Evolutionary conservation across 2,329 filamentous ascomycete species (phyloP).

Genomic region (Rhexocercosporidium sp.): DNA sequence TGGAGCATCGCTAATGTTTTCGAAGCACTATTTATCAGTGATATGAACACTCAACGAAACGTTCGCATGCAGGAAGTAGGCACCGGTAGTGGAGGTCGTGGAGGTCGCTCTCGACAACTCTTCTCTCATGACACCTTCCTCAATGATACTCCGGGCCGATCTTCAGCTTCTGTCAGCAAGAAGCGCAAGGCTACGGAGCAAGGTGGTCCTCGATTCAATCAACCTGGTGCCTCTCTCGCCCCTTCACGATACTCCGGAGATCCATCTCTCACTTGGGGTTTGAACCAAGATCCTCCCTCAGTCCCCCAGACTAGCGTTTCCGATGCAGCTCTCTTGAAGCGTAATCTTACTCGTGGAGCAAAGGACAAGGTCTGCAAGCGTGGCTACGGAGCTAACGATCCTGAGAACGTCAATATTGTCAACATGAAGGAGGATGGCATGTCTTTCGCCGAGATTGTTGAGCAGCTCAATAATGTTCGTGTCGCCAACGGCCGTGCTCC

Average conservation of each 20-base stretch:
- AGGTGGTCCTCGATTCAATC: slow-evolving; percentile 5
- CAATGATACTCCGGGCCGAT: not conserved
- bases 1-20: too few relatives aligned
- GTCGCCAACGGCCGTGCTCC: slow-evolving; percentile 28
- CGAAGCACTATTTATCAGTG: not conserved
- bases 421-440: slow-evolving; percentile 36
- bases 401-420: slow-evolving; percentile 42
- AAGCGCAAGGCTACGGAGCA: not conserved
- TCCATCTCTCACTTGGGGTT: slow-evolving; percentile 23
- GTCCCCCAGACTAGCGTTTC: slow-evolving; percentile 27
- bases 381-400: slow-evolving; percentile 40
- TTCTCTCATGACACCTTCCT: slow-evolving; percentile 3
- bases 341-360: slow-evolving; percentile 27
- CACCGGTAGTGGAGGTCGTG: not conserved
- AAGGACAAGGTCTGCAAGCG: slow-evolving; percentile 32
- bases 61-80: not conserved
- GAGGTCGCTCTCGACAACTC: not conserved
- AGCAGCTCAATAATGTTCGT: slow-evolving; percentile 33
- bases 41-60: not conserved
- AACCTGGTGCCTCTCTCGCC: slow-evolving; percentile 3
- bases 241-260: slow-evolving; percentile 35
- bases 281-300: slow-evolving; percentile 28
- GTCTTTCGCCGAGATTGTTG: slow-evolving; percentile 34
- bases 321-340: slow-evolving; percentile 37
- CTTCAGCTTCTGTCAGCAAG: not conserved